These are phyloP conservation scores for Arachis hypogaea DNA, from an alignment of 306 rosid genomes.

Conservation along the genomic window DNA sequence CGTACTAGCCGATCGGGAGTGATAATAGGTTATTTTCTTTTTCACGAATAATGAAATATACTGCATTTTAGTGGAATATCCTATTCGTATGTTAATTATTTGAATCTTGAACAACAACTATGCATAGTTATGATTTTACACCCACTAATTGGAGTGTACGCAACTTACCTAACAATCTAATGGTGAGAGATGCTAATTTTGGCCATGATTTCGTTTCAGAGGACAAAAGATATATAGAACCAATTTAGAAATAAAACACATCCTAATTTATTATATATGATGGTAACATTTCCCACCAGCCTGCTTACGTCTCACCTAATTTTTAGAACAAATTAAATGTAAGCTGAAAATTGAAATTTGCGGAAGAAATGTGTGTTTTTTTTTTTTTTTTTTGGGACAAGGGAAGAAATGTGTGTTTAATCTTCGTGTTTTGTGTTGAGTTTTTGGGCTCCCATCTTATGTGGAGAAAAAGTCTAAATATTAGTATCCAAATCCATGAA, in stretches of 20 bases:
- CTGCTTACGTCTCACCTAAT: constrained; percentile 9
- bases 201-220: background rate
- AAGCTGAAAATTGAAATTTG: too few species aligned
- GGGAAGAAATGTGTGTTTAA: too few species aligned
- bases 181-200: background rate
- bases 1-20: too few species aligned
- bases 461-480: too few species aligned
- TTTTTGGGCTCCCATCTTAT: too few species aligned
- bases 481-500: too few species aligned
- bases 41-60: too few species aligned
- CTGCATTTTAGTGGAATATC: background rate
- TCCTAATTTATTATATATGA: background rate
- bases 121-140: background rate
- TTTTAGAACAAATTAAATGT: background rate
- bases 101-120: constrained; percentile 13
- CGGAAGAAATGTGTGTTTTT: too few species aligned
- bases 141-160: constrained; percentile 20
- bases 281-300: constrained; percentile 8
- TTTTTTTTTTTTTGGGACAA: too few species aligned
- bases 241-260: too few species aligned
- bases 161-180: background rate
- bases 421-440: too few species aligned
- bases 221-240: background rate
- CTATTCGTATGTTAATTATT: background rate
- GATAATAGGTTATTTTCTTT: too few species aligned